Evolutionary conservation across 805 yeast species (phyloP), one percentile per base, ranked within the genome.

Genomic region (Yamadazyma scolyti): DNA sequence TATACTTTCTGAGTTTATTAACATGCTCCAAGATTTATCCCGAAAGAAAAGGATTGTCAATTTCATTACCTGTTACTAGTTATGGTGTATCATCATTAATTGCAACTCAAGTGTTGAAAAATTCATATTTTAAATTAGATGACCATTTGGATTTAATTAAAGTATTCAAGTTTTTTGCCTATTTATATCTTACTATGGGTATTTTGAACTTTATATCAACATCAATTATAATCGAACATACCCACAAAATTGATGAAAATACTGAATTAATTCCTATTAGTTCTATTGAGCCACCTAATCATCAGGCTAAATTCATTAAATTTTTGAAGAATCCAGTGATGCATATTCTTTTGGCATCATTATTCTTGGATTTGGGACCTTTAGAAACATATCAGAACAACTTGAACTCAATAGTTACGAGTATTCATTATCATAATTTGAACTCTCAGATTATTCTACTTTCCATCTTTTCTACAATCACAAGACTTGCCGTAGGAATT

Each of bases 11-110:
- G 39, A 74, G 85, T 27, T 58, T 83, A 39, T 56, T 83, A 18
- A 82, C 94, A 2, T 86, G 96, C 59, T 94, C 96, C 2, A 79
- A 83, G 46, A 73, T 88, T n/a, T 84, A 77, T 48, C 94, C 95
- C 0, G 64, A 75, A 23, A 68, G 70, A 28, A 84, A 86, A 37
- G 82, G 95, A 2, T 56, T 90, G 33, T 83, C 95, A 19, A 86
- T 90, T 25, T 82, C 94, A 31, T 71, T 83, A 26, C 98, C 98
- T 0, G 89, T 90, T 2, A 75, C 95, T 1, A 82, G 82, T 40
- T 89, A 82, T 54, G 98, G 97, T 1, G 48, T 87, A 18, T 82
- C 95, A 4, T 75, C 95, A 2, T 62, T 93, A 33, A 56, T 89
- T 28, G 82, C 84, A 3, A 72, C 95, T 0, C 88, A 79, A 51